phyloP scores from a whole-genome alignment of 768 basidiomycete species.

The Tricholoma matsutake region DNA sequence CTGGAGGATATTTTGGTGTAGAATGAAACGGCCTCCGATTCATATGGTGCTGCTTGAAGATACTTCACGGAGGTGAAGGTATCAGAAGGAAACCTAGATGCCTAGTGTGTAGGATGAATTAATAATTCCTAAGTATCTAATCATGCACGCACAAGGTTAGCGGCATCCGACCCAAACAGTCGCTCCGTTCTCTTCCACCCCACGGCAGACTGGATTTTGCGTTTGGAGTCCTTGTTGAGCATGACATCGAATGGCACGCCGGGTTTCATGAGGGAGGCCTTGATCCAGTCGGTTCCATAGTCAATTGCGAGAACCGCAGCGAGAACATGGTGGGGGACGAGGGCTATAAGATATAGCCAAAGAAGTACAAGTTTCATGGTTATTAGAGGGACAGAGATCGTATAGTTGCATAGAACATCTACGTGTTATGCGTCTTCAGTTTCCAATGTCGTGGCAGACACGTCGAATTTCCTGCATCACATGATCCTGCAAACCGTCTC shows the following conservation, averaged over 20 bases:
- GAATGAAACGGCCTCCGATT: constrained; percentile 56
- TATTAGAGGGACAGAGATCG: constrained; percentile 18
- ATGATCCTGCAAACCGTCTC: constrained; percentile 9
- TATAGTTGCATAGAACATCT: constrained; percentile 23
- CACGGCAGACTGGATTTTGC: constrained; percentile 88
- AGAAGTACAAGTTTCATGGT: constrained; percentile 38
- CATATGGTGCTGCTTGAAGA: constrained; percentile 68
- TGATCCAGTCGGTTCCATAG: constrained; percentile 98
- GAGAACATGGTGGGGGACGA: constrained; percentile 43
- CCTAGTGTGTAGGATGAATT: constrained; percentile 44
- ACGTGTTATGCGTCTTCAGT: constrained; percentile 13
- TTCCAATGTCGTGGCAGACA: constrained; percentile 33
- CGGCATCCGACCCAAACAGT: constrained; percentile 86
- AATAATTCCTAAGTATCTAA: background rate
- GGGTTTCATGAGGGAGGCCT: constrained; percentile 92
- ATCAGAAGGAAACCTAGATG: constrained; percentile 86
- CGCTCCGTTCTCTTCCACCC: constrained; percentile 92
- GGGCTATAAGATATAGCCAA: constrained; percentile 37
- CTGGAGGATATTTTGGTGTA: constrained; percentile 55
- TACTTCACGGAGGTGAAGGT: constrained; percentile 85
- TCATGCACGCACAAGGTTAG: constrained; percentile 66
- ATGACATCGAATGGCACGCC: constrained; percentile 95
- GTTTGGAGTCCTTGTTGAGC: constrained; percentile 94
- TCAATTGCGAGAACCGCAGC: constrained; percentile 92
- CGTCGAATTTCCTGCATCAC: constrained; percentile 25